Evolutionary conservation across 2,329 filamentous ascomycete genomes (phyloP).

Genomic region (Dryadomyces quercivorus): DNA sequence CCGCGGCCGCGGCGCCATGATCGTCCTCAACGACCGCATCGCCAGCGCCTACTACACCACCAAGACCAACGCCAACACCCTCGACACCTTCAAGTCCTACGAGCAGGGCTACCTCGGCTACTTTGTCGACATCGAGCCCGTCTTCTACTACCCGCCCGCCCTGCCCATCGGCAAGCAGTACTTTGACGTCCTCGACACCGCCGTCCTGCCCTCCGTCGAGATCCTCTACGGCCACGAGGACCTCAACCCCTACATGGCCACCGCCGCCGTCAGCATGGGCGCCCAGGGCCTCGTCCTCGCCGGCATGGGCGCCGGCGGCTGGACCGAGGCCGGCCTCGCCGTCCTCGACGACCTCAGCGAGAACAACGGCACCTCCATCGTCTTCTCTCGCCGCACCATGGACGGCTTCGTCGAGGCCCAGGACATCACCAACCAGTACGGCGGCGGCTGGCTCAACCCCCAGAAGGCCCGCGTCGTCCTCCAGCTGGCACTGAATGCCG

Average conservation of each 20-base stretch:
- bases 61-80: slow-evolving; percentile 50
- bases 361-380: slow-evolving; percentile 33
- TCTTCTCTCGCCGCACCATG: slow-evolving; percentile 37
- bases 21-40: slow-evolving; percentile 51
- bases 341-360: slow-evolving; percentile 31
- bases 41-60: slow-evolving; percentile 43
- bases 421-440: slow-evolving; percentile 20
- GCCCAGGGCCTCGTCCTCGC: slow-evolving; percentile 38
- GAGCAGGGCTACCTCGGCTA: slow-evolving; percentile 46
- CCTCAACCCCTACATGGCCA: slow-evolving; percentile 33
- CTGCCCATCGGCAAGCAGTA: slow-evolving; percentile 32
- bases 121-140: slow-evolving; percentile 44
- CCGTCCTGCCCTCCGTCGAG: slow-evolving; percentile 38
- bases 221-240: slow-evolving; percentile 44
- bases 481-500: slow-evolving; percentile 23
- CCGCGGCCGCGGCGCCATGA: slow-evolving; percentile 40
- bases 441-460: slow-evolving; percentile 41
- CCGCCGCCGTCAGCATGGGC: slow-evolving; percentile 25
- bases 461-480: slow-evolving; percentile 42
- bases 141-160: slow-evolving; percentile 45
- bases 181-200: slow-evolving; percentile 25
- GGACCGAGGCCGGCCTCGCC: slow-evolving; percentile 24
- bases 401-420: slow-evolving; percentile 37
- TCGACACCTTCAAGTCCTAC: slow-evolving; percentile 48
- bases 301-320: slow-evolving; percentile 40